These are phyloP conservation scores for Vigna radiata DNA, from an alignment of 306 rosid genomes.

Conservation along the genomic window DNA sequence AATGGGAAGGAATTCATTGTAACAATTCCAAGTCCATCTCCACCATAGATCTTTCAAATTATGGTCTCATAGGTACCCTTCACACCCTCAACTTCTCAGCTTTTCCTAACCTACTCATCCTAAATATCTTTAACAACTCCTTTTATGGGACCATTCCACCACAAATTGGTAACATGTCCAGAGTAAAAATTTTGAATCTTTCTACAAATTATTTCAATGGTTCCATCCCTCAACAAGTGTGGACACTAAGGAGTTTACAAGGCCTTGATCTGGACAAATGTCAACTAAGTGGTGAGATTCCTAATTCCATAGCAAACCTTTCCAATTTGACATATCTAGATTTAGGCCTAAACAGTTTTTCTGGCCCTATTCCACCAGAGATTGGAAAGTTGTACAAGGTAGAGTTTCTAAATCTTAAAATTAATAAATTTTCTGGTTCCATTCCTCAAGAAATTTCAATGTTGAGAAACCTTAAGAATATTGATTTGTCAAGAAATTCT, in stretches of 20 bases:
- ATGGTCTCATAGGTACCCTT: constrained; percentile 37
- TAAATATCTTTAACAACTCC: constrained; percentile 17
- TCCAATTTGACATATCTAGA: constrained; percentile 33
- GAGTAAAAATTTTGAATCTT: constrained; percentile 35
- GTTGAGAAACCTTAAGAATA: neutral
- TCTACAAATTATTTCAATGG: constrained; percentile 24
- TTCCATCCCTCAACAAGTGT: constrained; percentile 41
- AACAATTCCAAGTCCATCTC: constrained; percentile 26
- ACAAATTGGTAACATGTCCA: constrained; percentile 34
- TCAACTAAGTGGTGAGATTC: constrained; percentile 24
- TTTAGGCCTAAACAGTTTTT: neutral
- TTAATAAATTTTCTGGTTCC: neutral
- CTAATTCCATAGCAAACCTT: constrained; percentile 40
- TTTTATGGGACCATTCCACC: neutral
- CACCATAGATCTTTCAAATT: constrained; percentile 23
- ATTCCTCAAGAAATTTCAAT: constrained; percentile 41
- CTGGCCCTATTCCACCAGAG: constrained; percentile 27
- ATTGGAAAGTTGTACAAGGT: constrained; percentile 44
- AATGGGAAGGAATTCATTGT: constrained; percentile 20
- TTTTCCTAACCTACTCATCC: constrained; percentile 30
- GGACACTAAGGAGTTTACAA: constrained; percentile 25
- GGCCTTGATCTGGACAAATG: neutral
- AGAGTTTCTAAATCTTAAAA: neutral
- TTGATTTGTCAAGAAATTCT: constrained; percentile 15
- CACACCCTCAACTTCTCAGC: constrained; percentile 32